Conservation (phyloP, 2,329 filamentous ascomycete genomes). For the Curvularia sp. region DNA sequence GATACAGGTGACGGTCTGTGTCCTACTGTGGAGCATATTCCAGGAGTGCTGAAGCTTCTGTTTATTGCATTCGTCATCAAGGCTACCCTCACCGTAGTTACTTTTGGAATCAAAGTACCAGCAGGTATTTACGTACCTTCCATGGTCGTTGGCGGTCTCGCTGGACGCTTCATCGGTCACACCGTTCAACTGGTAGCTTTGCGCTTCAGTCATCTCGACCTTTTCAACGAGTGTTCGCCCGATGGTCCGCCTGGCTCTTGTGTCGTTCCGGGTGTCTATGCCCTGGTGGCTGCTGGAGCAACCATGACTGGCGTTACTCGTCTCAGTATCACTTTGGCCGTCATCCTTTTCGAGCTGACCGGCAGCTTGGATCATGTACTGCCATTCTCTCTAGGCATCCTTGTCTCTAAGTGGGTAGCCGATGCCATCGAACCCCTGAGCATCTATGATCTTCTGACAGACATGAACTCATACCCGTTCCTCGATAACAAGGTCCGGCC, state of each 20-base stretch:
- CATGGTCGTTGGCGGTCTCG: constrained; percentile 95
- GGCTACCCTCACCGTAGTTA: constrained; percentile 83
- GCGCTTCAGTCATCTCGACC: constrained; percentile 70
- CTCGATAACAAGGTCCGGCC: constrained; percentile 96
- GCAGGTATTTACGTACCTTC: constrained; percentile 98
- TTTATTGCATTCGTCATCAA: constrained; percentile 87
- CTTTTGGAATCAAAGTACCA: constrained; percentile 95
- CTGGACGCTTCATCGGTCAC: constrained; percentile 89
- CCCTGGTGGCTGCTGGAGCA: constrained; percentile 89
- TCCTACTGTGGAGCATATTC: constrained; percentile 77
- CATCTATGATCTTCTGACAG: constrained; percentile 93
- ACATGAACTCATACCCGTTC: constrained; percentile 97
- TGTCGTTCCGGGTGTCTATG: constrained; percentile 96
- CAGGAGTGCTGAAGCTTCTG: constrained; percentile 74
- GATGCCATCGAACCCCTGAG: constrained; percentile 93
- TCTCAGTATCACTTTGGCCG: constrained; percentile 88
- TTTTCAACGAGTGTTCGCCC: constrained; percentile 78
- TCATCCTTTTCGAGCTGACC: constrained; percentile 95
- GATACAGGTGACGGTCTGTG: constrained; percentile 78
- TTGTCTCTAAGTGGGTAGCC: constrained; percentile 98
- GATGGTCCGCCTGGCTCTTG: constrained; percentile 75
- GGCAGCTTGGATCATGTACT: constrained; percentile 94
- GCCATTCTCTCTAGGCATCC: constrained; percentile 88
- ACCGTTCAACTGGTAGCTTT: constrained; percentile 81
- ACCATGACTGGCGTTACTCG: constrained; percentile 98